Base-by-base conservation (phyloP, 2,329 filamentous ascomycete genomes). In the Penicillium vulpinum region DNA sequence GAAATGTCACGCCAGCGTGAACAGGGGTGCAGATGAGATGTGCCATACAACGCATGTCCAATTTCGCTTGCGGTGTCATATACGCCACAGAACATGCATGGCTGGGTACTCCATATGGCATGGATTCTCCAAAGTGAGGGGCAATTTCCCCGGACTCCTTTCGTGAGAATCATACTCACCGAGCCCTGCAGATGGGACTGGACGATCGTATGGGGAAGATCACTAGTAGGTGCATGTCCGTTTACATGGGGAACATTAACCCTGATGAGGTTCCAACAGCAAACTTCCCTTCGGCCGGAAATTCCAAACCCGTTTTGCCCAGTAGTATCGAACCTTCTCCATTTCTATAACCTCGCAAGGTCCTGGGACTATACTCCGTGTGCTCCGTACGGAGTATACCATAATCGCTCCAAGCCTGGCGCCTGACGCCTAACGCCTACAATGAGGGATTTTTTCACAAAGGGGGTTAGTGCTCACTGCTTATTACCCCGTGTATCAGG, bases 1-100 rank as follows among this genome's bases (percentile, higher is more conserved):
- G 29, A 50, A 56, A 45, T 57, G 55, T 54, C 59, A 63, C 59
- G 54, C 61, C 56, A 51, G 33, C 31, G 36, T 52, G 59, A 43
- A 49, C 45, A 56, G 60, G 57, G 46, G 54, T 52, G 38, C 29
- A 40, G 29, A 51, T n/a, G 48, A 54, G 48, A 58, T 29, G 39
- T 39, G 38, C n/a, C 46, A 46, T 36, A 36, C 50, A 46, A 21
- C n/a, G 54, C 50, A 35, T 16, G 24, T 46, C 44, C 31, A 62
- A 55, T 61, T 57, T 57, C 56, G 56, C 44, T 51, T 56, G 44
- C 18, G 40, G 28, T 51, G 28, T 50, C 29, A 35, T 43, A 49
- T 31, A 54, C 55, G 61, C 62, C 62, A 62, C 62, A 26, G 22
- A 50, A 28, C 21, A 11, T 31, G 43, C 51, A 48, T 48, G 11